Evolutionary conservation across 441 rosid species (phyloP).

Genomic region (Jatropha multifida): DNA sequence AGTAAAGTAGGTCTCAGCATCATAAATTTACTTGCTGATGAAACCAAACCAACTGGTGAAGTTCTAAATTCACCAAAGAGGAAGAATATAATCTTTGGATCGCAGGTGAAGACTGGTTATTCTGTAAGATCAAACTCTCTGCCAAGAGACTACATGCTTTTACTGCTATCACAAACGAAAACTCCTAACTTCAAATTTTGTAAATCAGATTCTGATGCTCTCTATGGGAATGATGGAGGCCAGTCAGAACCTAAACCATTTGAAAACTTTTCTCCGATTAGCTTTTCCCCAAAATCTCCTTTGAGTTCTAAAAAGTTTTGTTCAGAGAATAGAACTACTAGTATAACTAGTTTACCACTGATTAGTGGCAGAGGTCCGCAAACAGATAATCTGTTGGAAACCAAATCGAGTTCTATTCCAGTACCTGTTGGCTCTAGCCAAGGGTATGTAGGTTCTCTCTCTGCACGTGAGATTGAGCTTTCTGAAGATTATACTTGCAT

Average conservation of each 20-base stretch:
- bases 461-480: constrained; percentile 46
- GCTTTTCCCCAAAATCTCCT: constrained; percentile 22
- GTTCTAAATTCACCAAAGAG: constrained; percentile 35
- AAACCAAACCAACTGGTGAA: constrained; percentile 24
- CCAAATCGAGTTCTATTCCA: constrained; percentile 40
- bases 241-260: constrained; percentile 18
- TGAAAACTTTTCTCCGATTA: constrained; percentile 20
- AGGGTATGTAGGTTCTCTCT: constrained; percentile 33
- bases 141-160: constrained; percentile 42
- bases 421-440: constrained; percentile 32
- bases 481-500: constrained; percentile 68
- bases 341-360: constrained; percentile 28
- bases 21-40: constrained; percentile 42
- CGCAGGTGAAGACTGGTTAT: constrained; percentile 43
- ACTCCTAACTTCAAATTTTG: constrained; percentile 16
- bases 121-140: constrained; percentile 39
- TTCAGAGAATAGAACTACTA: constrained; percentile 26
- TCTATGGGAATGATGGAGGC: constrained; percentile 18
- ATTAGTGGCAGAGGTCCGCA: constrained; percentile 21
- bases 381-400: constrained; percentile 22
- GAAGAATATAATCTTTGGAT: constrained; percentile 51
- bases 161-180: constrained; percentile 23
- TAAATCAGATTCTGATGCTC: constrained; percentile 13
- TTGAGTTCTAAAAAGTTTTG: constrained; percentile 28
- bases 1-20: constrained; percentile 62